Evolutionary conservation across 805 yeast species (phyloP).

Genomic region (Saccharomycopsis fibuligera): DNA sequence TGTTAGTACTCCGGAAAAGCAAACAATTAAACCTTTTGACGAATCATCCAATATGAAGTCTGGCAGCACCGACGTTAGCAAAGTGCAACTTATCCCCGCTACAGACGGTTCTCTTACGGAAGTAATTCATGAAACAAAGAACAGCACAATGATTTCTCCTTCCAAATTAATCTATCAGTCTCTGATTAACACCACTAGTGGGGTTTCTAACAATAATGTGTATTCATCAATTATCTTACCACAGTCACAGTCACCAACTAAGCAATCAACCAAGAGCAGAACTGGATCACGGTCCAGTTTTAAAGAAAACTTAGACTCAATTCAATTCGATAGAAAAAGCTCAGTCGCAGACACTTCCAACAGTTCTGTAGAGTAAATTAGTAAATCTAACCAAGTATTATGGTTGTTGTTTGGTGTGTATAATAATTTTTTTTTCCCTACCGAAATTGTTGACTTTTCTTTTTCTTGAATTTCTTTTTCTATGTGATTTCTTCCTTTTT

Average conservation of each 20-base stretch:
- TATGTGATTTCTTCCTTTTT: neutral
- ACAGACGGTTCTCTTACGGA: neutral
- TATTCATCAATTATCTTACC: constrained; percentile 14
- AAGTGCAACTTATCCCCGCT: neutral
- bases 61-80: neutral
- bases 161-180: constrained; percentile 7
- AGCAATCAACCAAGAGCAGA: neutral
- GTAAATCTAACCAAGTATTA: neutral
- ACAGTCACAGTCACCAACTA: neutral
- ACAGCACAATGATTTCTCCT: constrained; percentile 6
- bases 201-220: constrained; percentile 6
- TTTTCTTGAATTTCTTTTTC: neutral
- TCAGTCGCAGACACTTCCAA: neutral
- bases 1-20: neutral
- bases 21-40: neutral
- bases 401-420: neutral
- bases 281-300: constrained; percentile 1
- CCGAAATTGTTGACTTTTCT: no score
- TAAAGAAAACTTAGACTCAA: neutral
- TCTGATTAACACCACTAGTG: constrained; percentile 5
- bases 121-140: neutral
- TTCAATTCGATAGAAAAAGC: neutral
- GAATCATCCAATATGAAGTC: neutral
- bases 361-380: neutral
- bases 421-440: no score